Percentiles rank a stretch among this genome's conserved stretches.
Evolutionary conservation across 768 basidiomycete species (phyloP).

Genomic region (Serendipita indica): DNA sequence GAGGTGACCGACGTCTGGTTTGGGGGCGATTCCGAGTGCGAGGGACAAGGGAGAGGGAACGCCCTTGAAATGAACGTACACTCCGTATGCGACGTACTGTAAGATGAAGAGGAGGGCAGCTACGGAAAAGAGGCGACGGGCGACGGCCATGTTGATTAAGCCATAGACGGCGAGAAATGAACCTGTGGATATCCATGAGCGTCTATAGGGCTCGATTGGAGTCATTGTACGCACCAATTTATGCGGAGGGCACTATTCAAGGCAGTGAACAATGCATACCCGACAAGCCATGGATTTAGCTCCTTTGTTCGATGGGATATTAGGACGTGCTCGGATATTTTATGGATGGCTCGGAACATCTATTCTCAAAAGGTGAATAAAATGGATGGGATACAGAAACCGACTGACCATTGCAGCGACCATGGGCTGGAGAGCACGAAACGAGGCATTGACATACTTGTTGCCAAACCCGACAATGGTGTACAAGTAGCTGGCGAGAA

Average conservation of each 20-base stretch:
- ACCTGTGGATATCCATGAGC: neutral
- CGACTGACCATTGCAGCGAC: conserved; percentile 11
- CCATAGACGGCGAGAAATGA: conserved; percentile 13
- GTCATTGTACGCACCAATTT: conserved; percentile 8
- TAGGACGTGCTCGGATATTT: conserved; percentile 10
- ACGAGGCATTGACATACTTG: conserved; percentile 6
- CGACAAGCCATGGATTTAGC: conserved; percentile 9
- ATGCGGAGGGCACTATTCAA: conserved; percentile 12
- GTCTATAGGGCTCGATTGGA: neutral
- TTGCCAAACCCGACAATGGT: conserved; percentile 10
- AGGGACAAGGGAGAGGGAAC: conserved; percentile 11
- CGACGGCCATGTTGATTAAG: conserved; percentile 11
- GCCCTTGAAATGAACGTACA: conserved; percentile 12
- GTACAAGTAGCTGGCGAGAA: neutral
- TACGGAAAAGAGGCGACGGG: conserved; percentile 3
- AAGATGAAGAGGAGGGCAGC: conserved; percentile 11
- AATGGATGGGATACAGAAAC: neutral
- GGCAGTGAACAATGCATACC: conserved; percentile 9
- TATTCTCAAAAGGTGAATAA: neutral
- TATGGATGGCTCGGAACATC: conserved; percentile 1
- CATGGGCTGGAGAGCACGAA: conserved; percentile 10
- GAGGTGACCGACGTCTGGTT: conserved; percentile 9
- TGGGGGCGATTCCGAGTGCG: conserved; percentile 10
- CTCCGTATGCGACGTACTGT: conserved; percentile 12
- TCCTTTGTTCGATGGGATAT: conserved; percentile 5